Evolutionary conservation across 768 basidiomycete genomes (phyloP), one percentile per base, ranked within the genome.

Genomic region (Symmetrospora coprosmae): DNA sequence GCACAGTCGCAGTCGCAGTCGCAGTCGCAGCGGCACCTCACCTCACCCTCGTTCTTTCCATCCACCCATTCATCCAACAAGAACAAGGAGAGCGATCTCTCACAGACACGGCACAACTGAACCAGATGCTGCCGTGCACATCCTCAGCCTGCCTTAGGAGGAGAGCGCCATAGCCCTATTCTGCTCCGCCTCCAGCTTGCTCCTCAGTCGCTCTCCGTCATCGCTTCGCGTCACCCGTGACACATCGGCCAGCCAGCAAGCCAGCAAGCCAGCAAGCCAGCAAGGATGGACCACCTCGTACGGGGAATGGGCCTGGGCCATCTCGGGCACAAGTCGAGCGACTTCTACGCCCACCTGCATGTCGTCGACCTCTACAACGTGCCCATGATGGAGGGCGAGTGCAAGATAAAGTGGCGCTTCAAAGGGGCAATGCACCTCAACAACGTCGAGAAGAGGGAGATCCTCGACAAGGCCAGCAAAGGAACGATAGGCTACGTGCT

Each of bases 331-430:
- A 28, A 13, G 13, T 46, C 62, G n/a, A n/a, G n/a, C 27, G 35
- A 38, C 17, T 63, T 63, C 52, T 21, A 40, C 9, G 39, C 38
- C 14, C 58, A 39, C 47, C 35, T 63, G 27, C 30, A 39, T 21
- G 35, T 63, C 14, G 27, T 56, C 7, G 62, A 63, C 35, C 34
- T 59, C 9, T 19, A 14, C 37, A 66, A 63, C 60, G 27, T 65
- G 14, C 68, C 68, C 2, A 55, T 69, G 21, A 52, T 64, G 4
- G 41, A 62, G 47, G 68, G 64, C 49, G 55, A 55, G 16, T 69
- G 67, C 50, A 39, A 60, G 21, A n/a, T 64, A 37, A 69, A 69
- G 53, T 69, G 68, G 68, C 49, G 59, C 5, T 67, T 67, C 64
- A 66, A 67, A 31, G 60, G 50, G 39, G 59, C 65, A 2, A 53